phyloP scores from a whole-genome alignment of 2,329 filamentous ascomycete genomes.

The Colletotrichum simmondsii region DNA sequence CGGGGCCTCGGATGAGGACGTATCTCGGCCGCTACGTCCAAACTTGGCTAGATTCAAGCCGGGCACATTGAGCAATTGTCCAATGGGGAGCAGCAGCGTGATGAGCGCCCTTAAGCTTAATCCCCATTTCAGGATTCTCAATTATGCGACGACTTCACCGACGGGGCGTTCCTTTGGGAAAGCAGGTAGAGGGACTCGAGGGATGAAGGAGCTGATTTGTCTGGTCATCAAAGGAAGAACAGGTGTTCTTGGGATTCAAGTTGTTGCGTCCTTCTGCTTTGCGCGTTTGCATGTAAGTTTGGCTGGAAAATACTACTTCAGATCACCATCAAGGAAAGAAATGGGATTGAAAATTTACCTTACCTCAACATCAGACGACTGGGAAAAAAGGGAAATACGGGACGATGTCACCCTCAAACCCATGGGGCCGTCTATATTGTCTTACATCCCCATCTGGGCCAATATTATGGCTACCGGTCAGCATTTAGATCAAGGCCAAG shows the following conservation, averaged over 20 bases:
- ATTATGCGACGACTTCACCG: neutral
- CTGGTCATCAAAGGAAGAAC: neutral
- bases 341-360: neutral
- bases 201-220: neutral
- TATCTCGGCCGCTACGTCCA: conserved; percentile 3
- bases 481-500: neutral
- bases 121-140: neutral
- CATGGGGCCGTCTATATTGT: neutral
- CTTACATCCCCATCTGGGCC: neutral
- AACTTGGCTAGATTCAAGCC: neutral
- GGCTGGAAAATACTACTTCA: neutral
- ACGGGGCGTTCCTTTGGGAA: neutral
- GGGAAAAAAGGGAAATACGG: neutral
- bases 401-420: neutral
- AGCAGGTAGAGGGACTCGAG: neutral
- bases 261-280: neutral
- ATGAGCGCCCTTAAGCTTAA: conserved; percentile 15
- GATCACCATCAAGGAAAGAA: neutral
- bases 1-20: neutral
- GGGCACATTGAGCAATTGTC: neutral
- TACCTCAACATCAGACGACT: neutral
- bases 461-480: neutral
- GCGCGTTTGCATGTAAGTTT: neutral
- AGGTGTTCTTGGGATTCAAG: neutral
- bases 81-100: neutral